phyloP scores from a whole-genome alignment of 768 basidiomycete genomes.

The Tylopilus sp. region DNA sequence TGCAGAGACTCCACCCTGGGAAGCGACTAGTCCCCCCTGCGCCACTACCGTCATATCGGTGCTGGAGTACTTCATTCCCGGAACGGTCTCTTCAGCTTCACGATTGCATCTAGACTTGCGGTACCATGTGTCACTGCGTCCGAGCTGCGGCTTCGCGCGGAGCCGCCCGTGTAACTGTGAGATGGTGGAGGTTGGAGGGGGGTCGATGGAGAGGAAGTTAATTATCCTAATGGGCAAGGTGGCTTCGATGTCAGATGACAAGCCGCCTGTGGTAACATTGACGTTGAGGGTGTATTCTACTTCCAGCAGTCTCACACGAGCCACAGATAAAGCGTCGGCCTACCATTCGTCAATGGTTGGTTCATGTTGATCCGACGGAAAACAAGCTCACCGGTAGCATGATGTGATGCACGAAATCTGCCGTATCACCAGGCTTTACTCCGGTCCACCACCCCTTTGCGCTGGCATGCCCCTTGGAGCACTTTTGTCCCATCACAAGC shows the following conservation, averaged over 20 bases:
- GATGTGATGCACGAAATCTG: constrained; percentile 67
- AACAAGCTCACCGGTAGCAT: constrained; percentile 63
- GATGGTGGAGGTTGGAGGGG: constrained; percentile 49
- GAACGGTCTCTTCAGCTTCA: constrained; percentile 24
- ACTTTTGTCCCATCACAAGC: constrained; percentile 63
- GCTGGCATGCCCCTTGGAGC: constrained; percentile 66
- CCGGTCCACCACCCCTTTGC: constrained; percentile 92
- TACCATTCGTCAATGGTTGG: constrained; percentile 27
- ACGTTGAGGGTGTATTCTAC: constrained; percentile 72
- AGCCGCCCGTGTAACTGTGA: constrained; percentile 19
- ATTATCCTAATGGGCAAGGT: constrained; percentile 73
- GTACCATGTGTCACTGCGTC: constrained; percentile 29
- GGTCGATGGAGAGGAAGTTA: constrained; percentile 85
- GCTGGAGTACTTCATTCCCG: constrained; percentile 32
- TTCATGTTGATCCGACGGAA: neutral
- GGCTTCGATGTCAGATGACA: constrained; percentile 63
- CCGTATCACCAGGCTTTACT: constrained; percentile 56
- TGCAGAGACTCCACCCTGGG: constrained; percentile 1
- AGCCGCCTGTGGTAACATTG: constrained; percentile 53
- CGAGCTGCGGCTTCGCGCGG: constrained; percentile 22
- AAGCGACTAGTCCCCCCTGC: constrained; percentile 13
- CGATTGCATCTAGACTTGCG: constrained; percentile 25
- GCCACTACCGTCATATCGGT: constrained; percentile 27
- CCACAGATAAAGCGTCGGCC: constrained; percentile 68
- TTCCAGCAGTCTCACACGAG: constrained; percentile 68